Evolutionary conservation across 1,139 yeast genomes (phyloP), one percentile per base, ranked within the genome.

Genomic region (Pichiaceae sp.): DNA sequence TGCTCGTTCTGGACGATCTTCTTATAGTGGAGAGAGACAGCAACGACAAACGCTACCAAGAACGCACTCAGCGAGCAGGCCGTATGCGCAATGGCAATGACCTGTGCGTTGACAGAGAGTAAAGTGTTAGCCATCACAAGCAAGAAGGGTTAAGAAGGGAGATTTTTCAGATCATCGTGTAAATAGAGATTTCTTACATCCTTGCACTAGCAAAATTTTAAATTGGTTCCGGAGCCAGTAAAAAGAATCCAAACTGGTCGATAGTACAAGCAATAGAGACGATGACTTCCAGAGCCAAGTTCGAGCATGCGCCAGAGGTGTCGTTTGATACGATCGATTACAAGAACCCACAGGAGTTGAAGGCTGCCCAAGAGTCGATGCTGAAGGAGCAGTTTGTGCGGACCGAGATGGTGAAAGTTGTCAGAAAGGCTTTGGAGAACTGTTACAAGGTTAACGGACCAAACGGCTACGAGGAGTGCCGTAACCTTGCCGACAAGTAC

Each of bases 1-100:
- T 76, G 75, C 32, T 91, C 81, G 57, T 91, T 91, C 50, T 78
- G 68, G 11, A 91, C 96, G 53, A 91, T 91, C 57, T 91, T 89
- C 43, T 81, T 65, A 57, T 78, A 87, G 58, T 87, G 96, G 14
- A 87, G 66, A 41, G 65, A 65, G 46, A 75, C 74, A 4, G 95
- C 96, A 28, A 83, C 76, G 0, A 68, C 57, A 27, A 87, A 66
- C 2, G 96, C 95, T 0, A 78, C 72, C 5, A 81, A 35, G 53
- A 87, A 87, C 1, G 96, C 94, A 17, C 73, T 54, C 15, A 70
- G 64, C 1, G 95, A 91, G 55, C 78, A 78, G 0, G 72, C 44
- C 0, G 89, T 70, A 56, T 87, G 96, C 3, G 84, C 74, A 45
- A 72, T 62, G 2, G 93, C 83, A 30, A 86, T 66, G 47, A 68